Evolutionary conservation across 2,329 filamentous ascomycete species (phyloP).

Genomic region (Alternaria sp.): DNA sequence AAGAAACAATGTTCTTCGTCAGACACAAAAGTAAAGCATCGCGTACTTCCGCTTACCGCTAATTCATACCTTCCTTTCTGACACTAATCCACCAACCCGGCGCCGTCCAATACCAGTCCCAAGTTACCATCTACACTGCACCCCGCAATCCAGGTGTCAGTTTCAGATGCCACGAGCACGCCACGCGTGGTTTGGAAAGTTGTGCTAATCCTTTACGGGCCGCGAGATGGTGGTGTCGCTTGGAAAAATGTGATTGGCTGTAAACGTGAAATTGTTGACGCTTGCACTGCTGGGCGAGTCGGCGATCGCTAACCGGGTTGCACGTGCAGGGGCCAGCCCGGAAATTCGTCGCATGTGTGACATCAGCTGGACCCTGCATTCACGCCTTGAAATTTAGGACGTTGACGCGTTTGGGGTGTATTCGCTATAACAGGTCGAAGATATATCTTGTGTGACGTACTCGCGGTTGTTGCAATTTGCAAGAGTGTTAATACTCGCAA

Average conservation of each 20-base stretch:
- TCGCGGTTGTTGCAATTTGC: not conserved
- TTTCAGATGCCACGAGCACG: slow-evolving; percentile 25
- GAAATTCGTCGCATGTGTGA: slow-evolving; percentile 35
- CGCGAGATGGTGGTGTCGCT: slow-evolving; percentile 27
- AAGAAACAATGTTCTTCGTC: not conserved
- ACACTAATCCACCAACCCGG: slow-evolving; percentile 7
- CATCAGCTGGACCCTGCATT: slow-evolving; percentile 44
- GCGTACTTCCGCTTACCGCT: slow-evolving; percentile 13
- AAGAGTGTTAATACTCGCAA: not conserved
- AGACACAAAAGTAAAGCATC: not conserved
- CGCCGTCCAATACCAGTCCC: slow-evolving; percentile 15
- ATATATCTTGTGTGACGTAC: slow-evolving; percentile 20
- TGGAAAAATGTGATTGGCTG: slow-evolving; percentile 27
- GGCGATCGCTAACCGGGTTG: slow-evolving; percentile 33
- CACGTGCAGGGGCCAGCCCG: slow-evolving; percentile 5
- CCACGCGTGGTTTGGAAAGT: slow-evolving; percentile 29
- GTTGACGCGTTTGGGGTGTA: slow-evolving; percentile 13
- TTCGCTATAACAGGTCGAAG: slow-evolving; percentile 28
- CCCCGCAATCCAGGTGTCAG: slow-evolving; percentile 10
- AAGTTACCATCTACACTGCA: slow-evolving; percentile 5
- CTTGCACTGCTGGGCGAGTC: slow-evolving; percentile 12
- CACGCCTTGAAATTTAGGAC: slow-evolving; percentile 20
- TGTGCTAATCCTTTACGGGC: slow-evolving; percentile 20
- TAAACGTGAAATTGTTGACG: slow-evolving; percentile 22
- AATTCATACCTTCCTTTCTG: slow-evolving; percentile 9